A percentile compares a stretch with the other conserved stretches of the same genome.
Evolutionary conservation across 2,329 filamentous ascomycete genomes (phyloP).

Genomic region (Alternaria alternata): DNA sequence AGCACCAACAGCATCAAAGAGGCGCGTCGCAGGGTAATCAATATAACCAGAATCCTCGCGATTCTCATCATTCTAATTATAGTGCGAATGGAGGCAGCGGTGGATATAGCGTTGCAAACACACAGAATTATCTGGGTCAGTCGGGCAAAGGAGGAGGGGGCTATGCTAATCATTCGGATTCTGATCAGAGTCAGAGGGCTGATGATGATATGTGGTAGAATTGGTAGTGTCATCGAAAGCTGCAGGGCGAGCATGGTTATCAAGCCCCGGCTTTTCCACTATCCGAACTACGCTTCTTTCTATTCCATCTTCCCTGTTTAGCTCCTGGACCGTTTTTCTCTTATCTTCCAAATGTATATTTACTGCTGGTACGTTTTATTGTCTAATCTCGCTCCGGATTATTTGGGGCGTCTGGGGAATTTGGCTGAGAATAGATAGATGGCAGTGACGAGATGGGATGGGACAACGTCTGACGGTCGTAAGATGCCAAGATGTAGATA

Average conservation of each 20-base stretch:
- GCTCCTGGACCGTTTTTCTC: background rate
- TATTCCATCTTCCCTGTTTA: background rate
- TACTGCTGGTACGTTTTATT: background rate
- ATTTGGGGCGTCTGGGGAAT: background rate
- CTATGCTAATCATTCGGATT: slow-evolving; percentile 41
- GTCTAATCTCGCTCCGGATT: background rate
- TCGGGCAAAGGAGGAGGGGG: slow-evolving; percentile 31
- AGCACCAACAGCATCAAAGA: background rate
- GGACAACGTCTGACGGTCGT: background rate
- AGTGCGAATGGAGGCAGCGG: slow-evolving; percentile 27
- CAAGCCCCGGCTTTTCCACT: background rate
- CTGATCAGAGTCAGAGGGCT: slow-evolving; percentile 38
- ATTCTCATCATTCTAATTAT: slow-evolving; percentile 47
- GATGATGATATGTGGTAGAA: slow-evolving; percentile 52
- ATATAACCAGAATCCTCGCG: slow-evolving; percentile 35
- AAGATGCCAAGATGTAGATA: background rate
- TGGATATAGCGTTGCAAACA: slow-evolving; percentile 50
- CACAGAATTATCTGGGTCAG: slow-evolving; percentile 48
- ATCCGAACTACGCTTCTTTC: background rate
- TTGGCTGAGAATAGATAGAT: background rate
- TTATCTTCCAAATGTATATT: background rate
- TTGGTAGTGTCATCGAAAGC: background rate
- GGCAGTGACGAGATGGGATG: background rate
- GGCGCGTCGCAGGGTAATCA: slow-evolving; percentile 1
- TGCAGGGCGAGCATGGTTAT: background rate